Evolutionary conservation across 106 monocot species (phyloP).

Genomic region (Platanthera guangdongensis): DNA sequence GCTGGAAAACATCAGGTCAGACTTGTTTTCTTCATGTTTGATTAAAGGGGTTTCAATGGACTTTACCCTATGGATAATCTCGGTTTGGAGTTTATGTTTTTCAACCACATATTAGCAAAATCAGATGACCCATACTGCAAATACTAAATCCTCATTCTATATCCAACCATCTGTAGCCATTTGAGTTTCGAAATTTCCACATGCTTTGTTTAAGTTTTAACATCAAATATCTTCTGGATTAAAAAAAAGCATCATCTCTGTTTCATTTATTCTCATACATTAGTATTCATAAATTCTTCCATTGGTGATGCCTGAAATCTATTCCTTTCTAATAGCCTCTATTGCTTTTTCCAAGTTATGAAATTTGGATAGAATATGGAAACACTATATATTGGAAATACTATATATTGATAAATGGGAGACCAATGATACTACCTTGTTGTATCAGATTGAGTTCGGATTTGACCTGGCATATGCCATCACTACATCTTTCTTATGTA

Average conservation of each 20-base stretch:
- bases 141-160: not conserved
- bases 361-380: not conserved
- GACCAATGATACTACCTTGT: not conserved
- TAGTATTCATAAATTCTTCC: not conserved
- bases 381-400: not conserved
- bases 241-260: not conserved
- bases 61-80: not conserved
- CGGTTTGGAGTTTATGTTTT: not conserved
- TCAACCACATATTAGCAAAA: not conserved
- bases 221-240: not conserved
- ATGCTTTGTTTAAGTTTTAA: not conserved
- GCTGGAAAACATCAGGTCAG: conserved; percentile 95
- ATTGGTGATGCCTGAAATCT: not conserved
- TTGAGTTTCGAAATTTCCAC: not conserved
- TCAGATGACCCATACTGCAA: not conserved
- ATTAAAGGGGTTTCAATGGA: not conserved
- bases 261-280: not conserved
- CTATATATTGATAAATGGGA: not conserved
- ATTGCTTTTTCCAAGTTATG: not conserved
- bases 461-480: not conserved
- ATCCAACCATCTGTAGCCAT: not conserved
- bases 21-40: conserved; percentile 5
- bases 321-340: not conserved
- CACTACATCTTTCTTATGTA: not conserved
- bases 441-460: not conserved